A percentile compares a stretch with the other conserved stretches of the same genome.
These are phyloP conservation scores for Hypoxylon sp. DNA, from an alignment of 2,329 filamentous ascomycete genomes.

Conservation along the genomic window DNA sequence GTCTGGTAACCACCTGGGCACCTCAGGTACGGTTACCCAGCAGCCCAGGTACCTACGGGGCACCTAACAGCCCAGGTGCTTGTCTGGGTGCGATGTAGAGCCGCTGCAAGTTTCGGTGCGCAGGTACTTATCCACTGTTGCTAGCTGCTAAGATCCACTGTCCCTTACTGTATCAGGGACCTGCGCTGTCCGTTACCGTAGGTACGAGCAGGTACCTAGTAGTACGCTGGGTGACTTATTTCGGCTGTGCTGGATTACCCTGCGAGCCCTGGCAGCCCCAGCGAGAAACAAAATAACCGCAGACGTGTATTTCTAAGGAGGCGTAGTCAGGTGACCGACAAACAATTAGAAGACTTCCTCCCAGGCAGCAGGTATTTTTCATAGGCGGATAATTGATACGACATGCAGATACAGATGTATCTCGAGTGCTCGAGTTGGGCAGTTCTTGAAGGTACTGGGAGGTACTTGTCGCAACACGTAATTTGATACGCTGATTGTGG, in stretches of 20 bases:
- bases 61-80: no score
- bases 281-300: not conserved
- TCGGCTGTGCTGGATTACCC: slow-evolving; percentile 19
- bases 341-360: not conserved
- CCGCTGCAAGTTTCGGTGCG: slow-evolving; percentile 14
- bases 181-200: no score
- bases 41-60: no score
- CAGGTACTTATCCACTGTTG: not conserved
- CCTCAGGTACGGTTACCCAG: no score
- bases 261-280: not conserved
- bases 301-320: not conserved
- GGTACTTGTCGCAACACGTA: not conserved
- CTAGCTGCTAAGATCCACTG: no score
- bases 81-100: slow-evolving; percentile 16
- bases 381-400: not conserved
- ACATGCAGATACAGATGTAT: no score
- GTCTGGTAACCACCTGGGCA: no score
- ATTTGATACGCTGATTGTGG: slow-evolving; percentile 3
- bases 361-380: not conserved
- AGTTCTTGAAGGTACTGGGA: not conserved
- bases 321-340: slow-evolving; percentile 2
- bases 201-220: no score
- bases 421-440: not conserved
- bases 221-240: slow-evolving; percentile 6
- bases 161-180: no score